Base-by-base conservation (phyloP, 441 rosid genomes). In the Populus hybrid region DNA sequence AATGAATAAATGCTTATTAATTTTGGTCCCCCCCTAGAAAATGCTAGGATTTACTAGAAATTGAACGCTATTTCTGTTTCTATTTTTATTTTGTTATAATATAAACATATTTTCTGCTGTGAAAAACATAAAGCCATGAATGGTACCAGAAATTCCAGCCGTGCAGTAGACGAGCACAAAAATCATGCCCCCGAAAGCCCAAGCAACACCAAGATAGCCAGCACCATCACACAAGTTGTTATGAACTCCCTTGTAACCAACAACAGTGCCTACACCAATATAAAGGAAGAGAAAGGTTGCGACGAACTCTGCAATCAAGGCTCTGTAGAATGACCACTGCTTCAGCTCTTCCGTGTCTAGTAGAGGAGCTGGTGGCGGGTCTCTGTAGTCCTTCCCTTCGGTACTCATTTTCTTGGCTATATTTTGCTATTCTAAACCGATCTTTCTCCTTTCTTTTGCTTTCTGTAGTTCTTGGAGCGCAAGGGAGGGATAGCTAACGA, bases 111-210 rank as follows among this genome's bases (percentile, higher is more conserved):
- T 38, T 30, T 30, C 32, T 30, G 32, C 32, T 30, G 32, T 30
- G 32, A 30, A 30, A 30, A 30, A 30, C 3, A 30, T 30, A 30
- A 30, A 30, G 32, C 32, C 32, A 30, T 35, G 14, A 10, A 42
- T 10, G 14, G 57, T 65, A 86, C 89, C 89, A 75, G 89, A 87
- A 32, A 92, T 88, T 24, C 94, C 94, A 11, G 97, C 97, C 23
- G 93, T 92, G 94, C 97, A 92, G 84, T 90, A 90, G 23, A 90
- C 92, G 28, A 90, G 92, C 66, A 89, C 75, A 42, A 90, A 90
- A 82, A 90, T 90, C 93, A 89, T 90, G 83, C 92, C 91, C 42
- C 97, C 94, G 20, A 92, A 90, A 30, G 94, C 86, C 94, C 93
- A 92, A 20, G 94, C 93, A 72, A 92, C 87, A 36, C 97, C 97